Base-by-base conservation (phyloP, 805 yeast genomes). In the Wickerhamiella galacta region DNA sequence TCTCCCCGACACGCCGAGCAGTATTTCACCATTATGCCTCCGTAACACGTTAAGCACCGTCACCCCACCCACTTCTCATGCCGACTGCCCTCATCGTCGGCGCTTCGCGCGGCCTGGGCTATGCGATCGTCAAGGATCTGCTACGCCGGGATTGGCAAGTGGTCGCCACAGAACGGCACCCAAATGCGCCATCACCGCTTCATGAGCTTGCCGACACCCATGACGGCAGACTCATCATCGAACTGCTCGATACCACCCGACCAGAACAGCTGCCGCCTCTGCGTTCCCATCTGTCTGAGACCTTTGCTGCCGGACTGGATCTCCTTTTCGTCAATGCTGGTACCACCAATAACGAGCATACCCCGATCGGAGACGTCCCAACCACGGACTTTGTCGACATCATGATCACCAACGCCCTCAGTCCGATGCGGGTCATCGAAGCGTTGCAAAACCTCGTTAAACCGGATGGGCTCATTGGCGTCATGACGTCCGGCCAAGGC, bases 271-370 rank as follows among this genome's bases (percentile, higher is more conserved):
- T 39, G 43, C 25, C 42, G 47, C 8, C 57, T 16, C 18, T 25
- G 18, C 10, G 15, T 4, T 16, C 15, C 3, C 17, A 25, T 8
- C n/a, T 25, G 10, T n/a, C 15, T 8, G 10, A 25, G 18, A 27
- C 29, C n/a, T n/a, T n/a, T 17, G 21, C 16, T 14, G 12, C 21
- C 21, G 57, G 61, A 42, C 61, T 74, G 23, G 70, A 75, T 49
- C 70, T 75, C 37, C 58, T 75, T 40, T 60, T 75, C 45, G 77
- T 80, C 28, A 75, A 75, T 45, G 82, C 83, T 4, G 83, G 83
- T 21, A 79, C 81, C 4, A 54, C 73, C 15, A 75, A 81, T 81
- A 81, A 80, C 11, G 72, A 69, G 2, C 66, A n/a, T n/a, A n/a
- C n/a, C n/a, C n/a, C 68, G 8, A 47, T 75, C 30, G 69, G 58